Percentiles rank a stretch among this genome's conserved stretches.
These are phyloP conservation scores for Uromyces viciae-fabae DNA, from an alignment of 1,284 basidiomycete species.

Conservation along the genomic window DNA sequence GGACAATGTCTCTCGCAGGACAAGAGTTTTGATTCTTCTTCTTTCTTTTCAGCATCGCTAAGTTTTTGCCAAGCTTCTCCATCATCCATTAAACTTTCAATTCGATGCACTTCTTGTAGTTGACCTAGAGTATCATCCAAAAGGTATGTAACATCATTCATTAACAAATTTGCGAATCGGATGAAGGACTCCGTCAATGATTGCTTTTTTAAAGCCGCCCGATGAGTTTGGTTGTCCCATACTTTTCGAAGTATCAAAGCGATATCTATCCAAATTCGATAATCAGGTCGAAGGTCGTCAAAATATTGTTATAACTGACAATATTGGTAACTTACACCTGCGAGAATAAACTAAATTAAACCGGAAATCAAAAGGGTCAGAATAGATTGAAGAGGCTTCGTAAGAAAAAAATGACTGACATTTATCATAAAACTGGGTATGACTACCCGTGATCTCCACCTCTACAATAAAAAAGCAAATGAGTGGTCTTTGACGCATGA, in stretches of 20 bases:
- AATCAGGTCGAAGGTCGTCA: neutral
- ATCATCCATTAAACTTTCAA: conserved; percentile 80
- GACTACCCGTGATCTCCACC: conserved; percentile 93
- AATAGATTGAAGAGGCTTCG: neutral
- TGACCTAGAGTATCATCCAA: conserved; percentile 93
- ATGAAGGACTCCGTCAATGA: conserved; percentile 85
- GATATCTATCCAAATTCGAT: conserved; percentile 60
- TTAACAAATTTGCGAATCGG: conserved; percentile 93
- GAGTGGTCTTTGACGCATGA: neutral
- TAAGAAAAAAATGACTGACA: conserved; percentile 54
- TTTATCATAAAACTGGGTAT: conserved; percentile 98
- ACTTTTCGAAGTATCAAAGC: conserved; percentile 77
- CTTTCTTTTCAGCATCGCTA: conserved; percentile 71
- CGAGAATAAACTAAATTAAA: conserved; percentile 44
- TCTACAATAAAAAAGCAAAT: conserved; percentile 60
- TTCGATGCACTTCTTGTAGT: conserved; percentile 77
- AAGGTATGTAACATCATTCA: conserved; percentile 98
- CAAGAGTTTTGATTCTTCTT: conserved; percentile 74
- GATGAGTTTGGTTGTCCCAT: conserved; percentile 82
- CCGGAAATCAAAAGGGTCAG: neutral
- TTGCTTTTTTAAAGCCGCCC: conserved; percentile 74
- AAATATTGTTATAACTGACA: too few species aligned
- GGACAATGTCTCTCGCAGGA: conserved; percentile 76
- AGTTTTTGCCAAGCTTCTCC: conserved; percentile 65
- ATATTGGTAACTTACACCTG: conserved; percentile 24